These are phyloP conservation scores for Escallonia herrerae DNA, from an alignment of 129 eudicot species.

Conservation along the genomic window DNA sequence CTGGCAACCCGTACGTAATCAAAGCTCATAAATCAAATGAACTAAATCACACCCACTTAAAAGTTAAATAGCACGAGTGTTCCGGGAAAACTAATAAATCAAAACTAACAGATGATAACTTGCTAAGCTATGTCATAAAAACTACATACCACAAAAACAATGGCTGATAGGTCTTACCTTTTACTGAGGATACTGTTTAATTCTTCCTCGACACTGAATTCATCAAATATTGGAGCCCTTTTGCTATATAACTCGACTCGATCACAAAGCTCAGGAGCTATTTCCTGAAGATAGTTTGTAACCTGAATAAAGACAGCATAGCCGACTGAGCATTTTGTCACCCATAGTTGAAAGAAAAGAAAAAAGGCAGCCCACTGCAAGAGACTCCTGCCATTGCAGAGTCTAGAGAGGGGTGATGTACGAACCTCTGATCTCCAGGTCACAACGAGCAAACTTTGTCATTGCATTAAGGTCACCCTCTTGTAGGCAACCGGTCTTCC, in stretches of 20 bases:
- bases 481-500: not conserved
- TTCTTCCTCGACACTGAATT: slow-evolving; percentile 86
- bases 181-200: slow-evolving; percentile 74
- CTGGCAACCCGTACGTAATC: too few relatives aligned
- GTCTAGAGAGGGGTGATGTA: too few relatives aligned
- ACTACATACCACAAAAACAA: slow-evolving; percentile 4
- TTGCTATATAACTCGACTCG: slow-evolving; percentile 76
- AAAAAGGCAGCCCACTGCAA: too few relatives aligned
- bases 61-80: too few relatives aligned
- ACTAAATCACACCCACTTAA: too few relatives aligned
- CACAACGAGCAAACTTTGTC: too few relatives aligned
- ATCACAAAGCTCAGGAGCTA: slow-evolving; percentile 90
- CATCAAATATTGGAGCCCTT: slow-evolving; percentile 84
- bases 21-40: too few relatives aligned
- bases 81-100: not conserved
- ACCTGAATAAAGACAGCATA: slow-evolving; percentile 43
- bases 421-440: too few relatives aligned
- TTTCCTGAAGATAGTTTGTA: slow-evolving; percentile 86
- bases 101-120: not conserved
- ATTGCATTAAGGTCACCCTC: too few relatives aligned
- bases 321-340: slow-evolving; percentile 10
- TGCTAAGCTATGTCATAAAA: not conserved
- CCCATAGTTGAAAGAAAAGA: not conserved
- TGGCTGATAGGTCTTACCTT: slow-evolving; percentile 41
- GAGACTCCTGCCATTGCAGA: too few relatives aligned